Conservation (phyloP, 495 filamentous ascomycete species). For the Penicillium verhagenii region DNA sequence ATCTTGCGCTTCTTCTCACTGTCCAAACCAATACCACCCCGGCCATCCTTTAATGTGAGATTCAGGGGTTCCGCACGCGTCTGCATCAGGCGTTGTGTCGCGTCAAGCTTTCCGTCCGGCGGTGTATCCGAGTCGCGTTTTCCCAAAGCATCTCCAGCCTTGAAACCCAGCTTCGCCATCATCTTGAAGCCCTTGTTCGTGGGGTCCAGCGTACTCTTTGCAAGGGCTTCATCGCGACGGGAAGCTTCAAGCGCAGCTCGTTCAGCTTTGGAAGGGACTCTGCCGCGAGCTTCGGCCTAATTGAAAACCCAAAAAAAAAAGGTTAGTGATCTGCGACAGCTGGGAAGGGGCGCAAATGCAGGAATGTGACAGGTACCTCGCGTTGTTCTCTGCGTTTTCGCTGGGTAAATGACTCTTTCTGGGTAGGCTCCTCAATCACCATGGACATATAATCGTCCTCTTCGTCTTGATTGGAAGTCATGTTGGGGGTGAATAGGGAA, state of each 20-base stretch:
- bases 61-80: constrained; percentile 63
- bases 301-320: background rate
- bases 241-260: constrained; percentile 64
- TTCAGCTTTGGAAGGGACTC: constrained; percentile 73
- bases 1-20: constrained; percentile 81
- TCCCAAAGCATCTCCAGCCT: constrained; percentile 67
- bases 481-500: constrained; percentile 5
- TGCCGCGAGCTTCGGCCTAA: constrained; percentile 46
- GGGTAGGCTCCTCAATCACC: constrained; percentile 54
- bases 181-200: constrained; percentile 80
- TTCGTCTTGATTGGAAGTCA: constrained; percentile 29
- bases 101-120: background rate
- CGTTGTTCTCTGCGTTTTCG: constrained; percentile 53
- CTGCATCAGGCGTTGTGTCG: constrained; percentile 11
- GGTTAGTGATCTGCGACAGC: background rate
- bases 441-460: constrained; percentile 69
- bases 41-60: constrained; percentile 70
- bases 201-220: constrained; percentile 64
- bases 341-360: background rate
- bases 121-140: constrained; percentile 33
- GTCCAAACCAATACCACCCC: constrained; percentile 84
- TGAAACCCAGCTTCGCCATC: constrained; percentile 97
- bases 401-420: constrained; percentile 58
- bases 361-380: constrained; percentile 41
- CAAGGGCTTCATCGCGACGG: constrained; percentile 72